These are phyloP conservation scores for Lachnellula arida DNA, from an alignment of 2,329 filamentous ascomycete species.

Conservation along the genomic window DNA sequence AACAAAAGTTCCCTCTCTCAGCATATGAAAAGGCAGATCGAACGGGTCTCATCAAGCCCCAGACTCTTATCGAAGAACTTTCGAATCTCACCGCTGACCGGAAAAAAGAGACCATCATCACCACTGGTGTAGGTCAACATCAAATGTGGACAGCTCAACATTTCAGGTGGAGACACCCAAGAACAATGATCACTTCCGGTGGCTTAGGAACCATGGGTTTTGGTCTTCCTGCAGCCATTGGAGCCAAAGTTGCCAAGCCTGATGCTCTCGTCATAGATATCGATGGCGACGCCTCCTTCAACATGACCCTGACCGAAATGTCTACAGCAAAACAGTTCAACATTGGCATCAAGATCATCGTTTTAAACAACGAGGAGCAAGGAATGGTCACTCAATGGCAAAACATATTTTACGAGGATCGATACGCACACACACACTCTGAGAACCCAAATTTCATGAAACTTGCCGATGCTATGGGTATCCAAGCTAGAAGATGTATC, in stretches of 20 bases:
- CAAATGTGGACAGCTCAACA: conserved; percentile 99
- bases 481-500: conserved; percentile 66
- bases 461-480: conserved; percentile 84
- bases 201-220: conserved; percentile 96
- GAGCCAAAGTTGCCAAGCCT: conserved; percentile 80
- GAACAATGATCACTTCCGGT: conserved; percentile 94
- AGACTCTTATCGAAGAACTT: conserved; percentile 85
- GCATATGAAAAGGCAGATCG: conserved; percentile 75
- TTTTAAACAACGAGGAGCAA: conserved; percentile 96
- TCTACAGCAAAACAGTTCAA: conserved; percentile 92
- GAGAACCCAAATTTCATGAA: conserved; percentile 95
- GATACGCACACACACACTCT: conserved; percentile 89
- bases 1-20: conserved; percentile 79
- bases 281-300: conserved; percentile 97
- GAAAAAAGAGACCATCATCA: conserved; percentile 81
- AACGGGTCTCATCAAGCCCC: conserved; percentile 84
- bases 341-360: conserved; percentile 91
- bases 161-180: conserved; percentile 88
- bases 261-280: conserved; percentile 72
- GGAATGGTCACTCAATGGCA: conserved; percentile 99
- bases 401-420: conserved; percentile 92
- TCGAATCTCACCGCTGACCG: conserved; percentile 75
- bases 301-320: conserved; percentile 96
- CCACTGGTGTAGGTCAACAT: conserved; percentile 94
- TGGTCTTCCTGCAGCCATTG: conserved; percentile 90